phyloP scores from a whole-genome alignment of 257 asterid species.

The Primulina eburnea region DNA sequence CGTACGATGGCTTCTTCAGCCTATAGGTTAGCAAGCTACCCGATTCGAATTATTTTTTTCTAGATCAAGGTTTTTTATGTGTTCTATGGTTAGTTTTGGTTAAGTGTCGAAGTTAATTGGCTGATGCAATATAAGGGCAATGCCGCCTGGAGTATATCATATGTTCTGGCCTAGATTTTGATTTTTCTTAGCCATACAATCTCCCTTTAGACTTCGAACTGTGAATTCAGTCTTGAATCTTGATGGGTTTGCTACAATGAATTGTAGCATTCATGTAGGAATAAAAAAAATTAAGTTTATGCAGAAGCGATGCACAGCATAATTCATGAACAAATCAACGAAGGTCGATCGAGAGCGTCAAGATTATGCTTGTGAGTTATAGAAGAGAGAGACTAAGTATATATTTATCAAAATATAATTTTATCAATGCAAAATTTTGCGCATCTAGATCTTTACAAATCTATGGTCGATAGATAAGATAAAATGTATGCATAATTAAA shows the following conservation, averaged over 20 bases:
- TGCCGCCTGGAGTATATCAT: neutral
- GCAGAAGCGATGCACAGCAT: neutral
- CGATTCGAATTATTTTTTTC: neutral
- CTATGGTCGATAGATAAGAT: no score
- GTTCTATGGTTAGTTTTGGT: neutral
- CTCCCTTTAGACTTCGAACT: neutral
- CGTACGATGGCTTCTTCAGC: slow-evolving; percentile 76
- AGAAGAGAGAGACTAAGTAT: no score
- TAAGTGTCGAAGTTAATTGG: neutral
- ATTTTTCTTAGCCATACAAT: neutral
- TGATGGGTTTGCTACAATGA: neutral
- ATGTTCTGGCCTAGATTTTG: neutral
- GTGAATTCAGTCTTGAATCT: slow-evolving; percentile 10
- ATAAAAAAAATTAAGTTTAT: neutral
- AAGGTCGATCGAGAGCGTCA: no score
- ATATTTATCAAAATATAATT: no score
- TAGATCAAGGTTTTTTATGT: neutral
- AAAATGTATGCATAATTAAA: no score
- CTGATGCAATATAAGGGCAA: slow-evolving; percentile 6
- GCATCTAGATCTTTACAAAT: no score
- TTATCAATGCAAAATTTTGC: no score
- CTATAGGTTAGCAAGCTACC: slow-evolving; percentile 47
- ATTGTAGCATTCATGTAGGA: neutral
- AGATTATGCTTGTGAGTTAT: no score
- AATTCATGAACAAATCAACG: no score